Evolutionary conservation across 1,284 basidiomycete species (phyloP).

Genomic region (Flammula alnicola): DNA sequence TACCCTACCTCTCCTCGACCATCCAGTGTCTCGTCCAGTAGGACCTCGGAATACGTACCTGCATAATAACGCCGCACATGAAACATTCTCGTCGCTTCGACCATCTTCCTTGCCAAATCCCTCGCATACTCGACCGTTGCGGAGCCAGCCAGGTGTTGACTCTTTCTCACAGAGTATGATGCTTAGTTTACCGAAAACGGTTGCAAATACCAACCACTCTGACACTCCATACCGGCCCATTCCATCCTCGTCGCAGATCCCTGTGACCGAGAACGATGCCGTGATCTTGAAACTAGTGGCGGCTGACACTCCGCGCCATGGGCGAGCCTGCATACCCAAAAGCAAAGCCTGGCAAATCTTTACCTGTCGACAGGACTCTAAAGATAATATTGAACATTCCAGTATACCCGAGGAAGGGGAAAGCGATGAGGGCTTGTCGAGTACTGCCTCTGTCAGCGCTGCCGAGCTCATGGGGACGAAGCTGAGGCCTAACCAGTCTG

Average conservation of each 20-base stretch:
- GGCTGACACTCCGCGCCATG: slow-evolving; percentile 70
- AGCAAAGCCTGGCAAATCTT: slow-evolving; percentile 69
- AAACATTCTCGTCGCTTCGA: slow-evolving; percentile 62
- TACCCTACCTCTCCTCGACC: slow-evolving; percentile 52
- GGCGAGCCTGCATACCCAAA: slow-evolving; percentile 67
- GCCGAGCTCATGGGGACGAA: slow-evolving; percentile 24
- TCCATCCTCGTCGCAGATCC: slow-evolving; percentile 6
- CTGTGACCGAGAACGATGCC: slow-evolving; percentile 50
- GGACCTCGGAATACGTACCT: slow-evolving; percentile 35
- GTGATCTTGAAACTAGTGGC: slow-evolving; percentile 66
- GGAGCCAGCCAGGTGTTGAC: slow-evolving; percentile 40
- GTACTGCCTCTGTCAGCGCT: too few relatives aligned
- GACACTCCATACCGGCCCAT: slow-evolving; percentile 7
- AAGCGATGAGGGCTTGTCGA: too few relatives aligned
- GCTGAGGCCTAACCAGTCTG: slow-evolving; percentile 13
- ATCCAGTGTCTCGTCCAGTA: slow-evolving; percentile 38
- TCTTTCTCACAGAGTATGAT: slow-evolving; percentile 37
- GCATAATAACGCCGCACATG: slow-evolving; percentile 43
- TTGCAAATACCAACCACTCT: background rate
- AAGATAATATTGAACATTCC: slow-evolving; percentile 36
- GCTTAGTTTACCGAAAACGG: slow-evolving; percentile 33
- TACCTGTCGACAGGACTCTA: slow-evolving; percentile 46
- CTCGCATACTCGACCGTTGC: slow-evolving; percentile 50
- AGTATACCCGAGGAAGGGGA: slow-evolving; percentile 55
- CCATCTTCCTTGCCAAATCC: slow-evolving; percentile 70